Evolutionary conservation across 306 rosid species (phyloP), one percentile per base, ranked within the genome.

Genomic region (Begonia masoniana): DNA sequence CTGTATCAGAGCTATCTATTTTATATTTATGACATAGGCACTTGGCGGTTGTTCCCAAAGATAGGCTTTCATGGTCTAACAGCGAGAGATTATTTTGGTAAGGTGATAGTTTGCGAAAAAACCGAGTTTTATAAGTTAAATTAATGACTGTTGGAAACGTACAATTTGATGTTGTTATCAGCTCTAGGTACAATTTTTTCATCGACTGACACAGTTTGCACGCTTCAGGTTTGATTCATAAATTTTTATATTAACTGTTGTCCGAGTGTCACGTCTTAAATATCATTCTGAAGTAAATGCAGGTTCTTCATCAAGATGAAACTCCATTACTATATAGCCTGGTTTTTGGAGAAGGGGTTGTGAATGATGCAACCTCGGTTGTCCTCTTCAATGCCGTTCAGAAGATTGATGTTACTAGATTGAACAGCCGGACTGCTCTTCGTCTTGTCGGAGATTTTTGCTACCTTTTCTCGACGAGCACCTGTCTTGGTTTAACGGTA

Each of bases 301-400:
- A 89, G 97, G 87, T 85, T 66, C 94, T 89, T 36, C 82, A 78
- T 58, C 94, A 80, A 80, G 94, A 85, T 26, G 94, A 82, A 65
- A 89, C 97, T 54, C 94, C 94, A 52, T 67, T 85, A 49, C 77
- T 89, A 16, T 85, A 85, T 87, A 89, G 94, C 78, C 66, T 89
- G 56, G 94, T 89, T 26, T 89, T 89, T 62, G 97, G 95, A 50
- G 95, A 89, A 85, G 95, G 95, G 66, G 95, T 80, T 19, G 94
- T 85, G 61, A 89, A 89, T 56, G 97, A 89, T 71, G 95, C 97
- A 24, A 89, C 97, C 7, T 76, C 95, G 11, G 91, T 89, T 64
- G 95, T 89, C 53, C 85, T 91, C 63, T 91, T 83, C 82, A 73
- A 89, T 59, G 91, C 96, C 15, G 71, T 91, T 56, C 97, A 81